These are phyloP conservation scores for Zarea fungicola DNA, from an alignment of 2,329 filamentous ascomycete genomes.

Conservation along the genomic window DNA sequence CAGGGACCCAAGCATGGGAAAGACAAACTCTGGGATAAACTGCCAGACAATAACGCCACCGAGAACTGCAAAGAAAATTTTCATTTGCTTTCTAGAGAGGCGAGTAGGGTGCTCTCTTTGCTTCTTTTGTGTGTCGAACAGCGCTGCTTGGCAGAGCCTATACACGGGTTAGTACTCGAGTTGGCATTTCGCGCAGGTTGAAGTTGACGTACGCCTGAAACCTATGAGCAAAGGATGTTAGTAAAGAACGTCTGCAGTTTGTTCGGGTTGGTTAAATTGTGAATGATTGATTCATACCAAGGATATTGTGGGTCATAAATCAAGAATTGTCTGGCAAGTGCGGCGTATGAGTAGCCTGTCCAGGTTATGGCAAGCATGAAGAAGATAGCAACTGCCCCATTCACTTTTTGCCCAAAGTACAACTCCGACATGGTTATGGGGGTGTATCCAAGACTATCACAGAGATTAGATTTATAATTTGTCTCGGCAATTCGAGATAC, in stretches of 20 bases:
- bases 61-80: conserved; percentile 50
- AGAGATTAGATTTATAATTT: too few relatives aligned
- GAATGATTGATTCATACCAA: conserved; percentile 17
- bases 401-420: conserved; percentile 48
- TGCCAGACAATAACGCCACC: conserved; percentile 54
- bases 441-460: conserved; percentile 38
- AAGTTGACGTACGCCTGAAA: background rate
- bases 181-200: too few relatives aligned
- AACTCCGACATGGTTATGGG: conserved; percentile 51
- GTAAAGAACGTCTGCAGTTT: too few relatives aligned
- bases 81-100: conserved; percentile 48
- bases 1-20: conserved; percentile 54
- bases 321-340: conserved; percentile 50
- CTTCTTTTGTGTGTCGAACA: conserved; percentile 53
- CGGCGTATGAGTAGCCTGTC: conserved; percentile 54
- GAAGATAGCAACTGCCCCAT: conserved; percentile 49
- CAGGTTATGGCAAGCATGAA: conserved; percentile 56
- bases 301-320: conserved; percentile 50
- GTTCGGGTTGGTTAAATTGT: too few relatives aligned
- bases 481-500: background rate
- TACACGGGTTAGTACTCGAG: background rate
- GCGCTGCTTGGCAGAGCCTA: conserved; percentile 46
- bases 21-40: conserved; percentile 56
- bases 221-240: background rate
- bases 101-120: conserved; percentile 45